phyloP scores from a whole-genome alignment of 441 rosid species.

The Erodium moschatum region DNA sequence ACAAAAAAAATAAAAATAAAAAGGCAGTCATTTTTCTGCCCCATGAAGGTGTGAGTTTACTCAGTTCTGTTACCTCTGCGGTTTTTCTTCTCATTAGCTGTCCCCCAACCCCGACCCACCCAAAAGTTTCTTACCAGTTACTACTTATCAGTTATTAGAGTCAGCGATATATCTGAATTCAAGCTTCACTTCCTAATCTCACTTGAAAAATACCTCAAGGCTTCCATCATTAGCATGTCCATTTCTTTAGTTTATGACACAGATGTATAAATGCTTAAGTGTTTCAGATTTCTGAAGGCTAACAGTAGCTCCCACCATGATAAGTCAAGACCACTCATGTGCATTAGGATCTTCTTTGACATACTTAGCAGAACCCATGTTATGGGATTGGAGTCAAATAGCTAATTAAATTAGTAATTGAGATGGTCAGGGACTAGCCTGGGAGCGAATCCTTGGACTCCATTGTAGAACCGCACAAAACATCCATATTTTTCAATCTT shows the following conservation, averaged over 20 bases:
- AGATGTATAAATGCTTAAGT: not conserved
- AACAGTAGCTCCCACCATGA: not conserved
- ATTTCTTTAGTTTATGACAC: slow-evolving; percentile 1
- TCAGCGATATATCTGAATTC: not conserved
- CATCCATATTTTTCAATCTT: slow-evolving; percentile 95
- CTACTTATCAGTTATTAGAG: not conserved
- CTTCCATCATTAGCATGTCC: not conserved
- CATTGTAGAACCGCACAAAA: slow-evolving; percentile 91
- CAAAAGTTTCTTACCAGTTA: not conserved
- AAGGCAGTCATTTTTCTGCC: not conserved
- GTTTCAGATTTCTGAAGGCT: not conserved
- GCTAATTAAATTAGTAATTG: not conserved
- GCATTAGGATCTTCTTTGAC: not conserved
- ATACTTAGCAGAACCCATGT: not conserved
- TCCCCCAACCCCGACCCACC: not conserved
- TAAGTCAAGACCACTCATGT: not conserved
- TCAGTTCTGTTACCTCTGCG: not conserved
- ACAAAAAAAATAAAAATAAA: not conserved
- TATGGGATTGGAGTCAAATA: too few species aligned
- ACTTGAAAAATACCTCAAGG: not conserved
- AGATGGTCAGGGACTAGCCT: slow-evolving; percentile 40
- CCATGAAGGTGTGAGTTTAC: not conserved
- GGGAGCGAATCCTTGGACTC: slow-evolving; percentile 93
- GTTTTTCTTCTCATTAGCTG: not conserved
- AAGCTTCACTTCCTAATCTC: not conserved